These are phyloP conservation scores for Pichia nakasei DNA, from an alignment of 805 yeast species.

Conservation along the genomic window DNA sequence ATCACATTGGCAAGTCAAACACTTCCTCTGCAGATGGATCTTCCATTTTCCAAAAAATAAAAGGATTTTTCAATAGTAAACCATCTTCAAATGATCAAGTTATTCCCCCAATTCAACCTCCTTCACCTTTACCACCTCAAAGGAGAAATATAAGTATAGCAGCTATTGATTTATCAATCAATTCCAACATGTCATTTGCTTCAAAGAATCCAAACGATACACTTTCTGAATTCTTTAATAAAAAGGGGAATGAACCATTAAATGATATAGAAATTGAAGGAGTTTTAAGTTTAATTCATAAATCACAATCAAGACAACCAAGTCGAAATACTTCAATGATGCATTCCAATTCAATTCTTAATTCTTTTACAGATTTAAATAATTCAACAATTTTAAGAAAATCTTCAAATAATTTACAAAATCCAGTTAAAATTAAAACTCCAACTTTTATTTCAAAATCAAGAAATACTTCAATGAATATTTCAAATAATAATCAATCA, in stretches of 20 bases:
- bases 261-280: slow-evolving; percentile 74
- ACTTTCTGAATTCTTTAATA: slow-evolving; percentile 60
- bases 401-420: slow-evolving; percentile 12
- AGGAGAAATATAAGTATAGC: slow-evolving; percentile 10
- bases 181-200: slow-evolving; percentile 13
- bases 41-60: slow-evolving; percentile 6
- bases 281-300: slow-evolving; percentile 52
- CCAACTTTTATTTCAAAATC: slow-evolving; percentile 20
- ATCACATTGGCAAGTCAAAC: background rate
- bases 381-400: slow-evolving; percentile 19
- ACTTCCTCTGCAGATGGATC: background rate
- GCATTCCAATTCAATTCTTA: slow-evolving; percentile 1
- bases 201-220: slow-evolving; percentile 44
- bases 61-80: slow-evolving; percentile 5
- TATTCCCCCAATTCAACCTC: background rate
- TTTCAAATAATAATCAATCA: background rate
- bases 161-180: slow-evolving; percentile 13
- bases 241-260: slow-evolving; percentile 67
- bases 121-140: background rate
- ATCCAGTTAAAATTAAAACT: slow-evolving; percentile 18
- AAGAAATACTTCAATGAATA: background rate
- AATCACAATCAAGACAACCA: slow-evolving; percentile 24
- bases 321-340: slow-evolving; percentile 8
- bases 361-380: slow-evolving; percentile 3
- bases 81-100: background rate